Conservation (phyloP, 2,329 filamentous ascomycete species). For the Fusarium nisikadoi region DNA sequence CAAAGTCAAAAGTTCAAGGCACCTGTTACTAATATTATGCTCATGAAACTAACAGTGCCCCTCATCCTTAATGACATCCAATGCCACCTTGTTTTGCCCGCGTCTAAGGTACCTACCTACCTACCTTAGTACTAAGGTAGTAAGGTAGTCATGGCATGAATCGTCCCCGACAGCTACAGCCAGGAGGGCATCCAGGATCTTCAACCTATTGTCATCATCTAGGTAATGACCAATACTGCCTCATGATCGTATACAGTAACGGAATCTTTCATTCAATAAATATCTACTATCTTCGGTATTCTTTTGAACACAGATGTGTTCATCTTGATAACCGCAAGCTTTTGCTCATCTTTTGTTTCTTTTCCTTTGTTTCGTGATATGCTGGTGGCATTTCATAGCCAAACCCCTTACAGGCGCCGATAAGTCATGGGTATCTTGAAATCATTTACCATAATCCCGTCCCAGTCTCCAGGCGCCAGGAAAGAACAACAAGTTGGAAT, state of each 20-base stretch:
- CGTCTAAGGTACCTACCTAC: background rate
- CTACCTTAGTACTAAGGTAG: background rate
- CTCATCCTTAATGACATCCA: constrained; percentile 1
- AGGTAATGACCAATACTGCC: background rate
- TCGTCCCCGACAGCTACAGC: background rate
- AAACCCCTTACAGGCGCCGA: constrained; percentile 18
- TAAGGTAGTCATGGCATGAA: background rate
- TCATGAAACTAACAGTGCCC: constrained; percentile 12
- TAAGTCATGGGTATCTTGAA: constrained; percentile 39
- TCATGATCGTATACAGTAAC: background rate
- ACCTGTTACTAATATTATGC: constrained; percentile 20
- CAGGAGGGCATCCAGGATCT: background rate
- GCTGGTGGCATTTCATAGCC: constrained; percentile 16
- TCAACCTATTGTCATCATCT: background rate
- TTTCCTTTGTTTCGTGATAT: constrained; percentile 20
- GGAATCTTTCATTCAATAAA: constrained; percentile 34
- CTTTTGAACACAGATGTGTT: constrained; percentile 7
- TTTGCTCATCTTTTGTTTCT: constrained; percentile 24
- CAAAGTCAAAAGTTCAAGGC: background rate
- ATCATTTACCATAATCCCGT: constrained; percentile 29
- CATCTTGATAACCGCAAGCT: constrained; percentile 18
- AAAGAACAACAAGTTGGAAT: constrained; percentile 28
- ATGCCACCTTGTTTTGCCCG: background rate
- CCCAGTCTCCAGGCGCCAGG: constrained; percentile 33
- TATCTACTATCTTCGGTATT: constrained; percentile 19